Base-by-base conservation (phyloP, 2,329 filamentous ascomycete species). In the Stagonosporopsis chrysanthemi region DNA sequence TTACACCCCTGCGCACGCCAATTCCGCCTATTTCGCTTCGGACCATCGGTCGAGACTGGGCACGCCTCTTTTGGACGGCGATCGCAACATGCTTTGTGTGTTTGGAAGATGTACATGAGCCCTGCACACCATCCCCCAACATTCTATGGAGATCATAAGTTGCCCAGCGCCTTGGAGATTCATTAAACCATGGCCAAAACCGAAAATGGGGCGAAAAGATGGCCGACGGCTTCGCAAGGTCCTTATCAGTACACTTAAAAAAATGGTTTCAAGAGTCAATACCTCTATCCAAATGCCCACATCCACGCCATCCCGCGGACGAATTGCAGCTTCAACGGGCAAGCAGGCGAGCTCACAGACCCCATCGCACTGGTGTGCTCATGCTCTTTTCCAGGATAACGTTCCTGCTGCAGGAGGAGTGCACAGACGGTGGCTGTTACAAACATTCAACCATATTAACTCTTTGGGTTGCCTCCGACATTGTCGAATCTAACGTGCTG, bases 401-500 rank as follows among this genome's bases (percentile, higher is more conserved):
- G 23, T 33, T 42, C 48, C 48, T 52, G 38, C 44, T 48, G 44
- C 54, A 52, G 48, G 49, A 57, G 19, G 33, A 26, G 38, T 31
- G 54, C 48, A 52, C 54, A 52, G 48, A 26, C 48, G 15, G 9
- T 36, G 38, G 46, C 38, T 33, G 33, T 52, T 42, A 19, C 39
- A 52, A 44, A 49, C 43, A 49, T 48, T 39, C 19, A 48, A 35
- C 43, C 43, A 49, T 44, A 8, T 39, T 35, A 33, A 44, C 54
- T 45, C 40, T 52, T 52, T 36, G 49, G 48, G 43, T 40, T 43
- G 31, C 17, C 33, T 49, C 54, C 48, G 44, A 57, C 47, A 44
- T 57, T 52, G 39, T 48, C 54, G 42, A 52, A 52, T 52, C 39
- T 43, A 24, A 42, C 19, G 26, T 57, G 54, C 54, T 52, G 28